These are phyloP conservation scores for Mycena chlorophos DNA, from an alignment of 768 basidiomycete genomes.

Conservation along the genomic window DNA sequence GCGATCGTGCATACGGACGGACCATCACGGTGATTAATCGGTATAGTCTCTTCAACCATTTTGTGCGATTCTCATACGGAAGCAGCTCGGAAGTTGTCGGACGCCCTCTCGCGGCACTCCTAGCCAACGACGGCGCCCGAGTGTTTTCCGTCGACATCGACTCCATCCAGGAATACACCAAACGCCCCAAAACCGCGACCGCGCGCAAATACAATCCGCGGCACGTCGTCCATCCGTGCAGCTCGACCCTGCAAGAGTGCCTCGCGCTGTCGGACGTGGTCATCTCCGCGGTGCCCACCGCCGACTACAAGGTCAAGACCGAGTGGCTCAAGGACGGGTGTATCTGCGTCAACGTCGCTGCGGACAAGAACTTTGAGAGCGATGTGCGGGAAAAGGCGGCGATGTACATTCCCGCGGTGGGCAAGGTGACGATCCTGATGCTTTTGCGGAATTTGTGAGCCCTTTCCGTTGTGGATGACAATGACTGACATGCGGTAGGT, in stretches of 20 bases:
- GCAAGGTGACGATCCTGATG: constrained; percentile 97
- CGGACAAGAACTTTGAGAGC: constrained; percentile 95
- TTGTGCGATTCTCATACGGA: constrained; percentile 6
- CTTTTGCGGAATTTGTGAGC: constrained; percentile 90
- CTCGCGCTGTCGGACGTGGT: constrained; percentile 89
- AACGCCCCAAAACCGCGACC: constrained; percentile 62
- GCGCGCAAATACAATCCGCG: constrained; percentile 73
- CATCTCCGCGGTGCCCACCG: constrained; percentile 87
- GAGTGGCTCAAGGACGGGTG: constrained; percentile 91
- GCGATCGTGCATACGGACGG: constrained; percentile 91
- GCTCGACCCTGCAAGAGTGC: constrained; percentile 73
- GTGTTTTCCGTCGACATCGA: constrained; percentile 96
- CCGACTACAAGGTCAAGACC: constrained; percentile 86
- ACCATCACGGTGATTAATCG: constrained; percentile 94
- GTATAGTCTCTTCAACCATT: constrained; percentile 37
- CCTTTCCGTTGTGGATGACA: constrained; percentile 1
- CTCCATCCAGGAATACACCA: constrained; percentile 96
- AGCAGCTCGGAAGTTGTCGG: constrained; percentile 94
- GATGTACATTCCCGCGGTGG: constrained; percentile 93
- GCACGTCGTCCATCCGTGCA: constrained; percentile 75
- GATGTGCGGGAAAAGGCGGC: constrained; percentile 95
- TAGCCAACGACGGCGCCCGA: constrained; percentile 94
- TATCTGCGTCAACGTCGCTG: constrained; percentile 87
- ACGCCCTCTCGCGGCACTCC: constrained; percentile 89
- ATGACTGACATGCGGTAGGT: constrained; percentile 30